These are phyloP conservation scores for Talaromyces liani DNA, from an alignment of 495 filamentous ascomycete genomes.

Conservation along the genomic window DNA sequence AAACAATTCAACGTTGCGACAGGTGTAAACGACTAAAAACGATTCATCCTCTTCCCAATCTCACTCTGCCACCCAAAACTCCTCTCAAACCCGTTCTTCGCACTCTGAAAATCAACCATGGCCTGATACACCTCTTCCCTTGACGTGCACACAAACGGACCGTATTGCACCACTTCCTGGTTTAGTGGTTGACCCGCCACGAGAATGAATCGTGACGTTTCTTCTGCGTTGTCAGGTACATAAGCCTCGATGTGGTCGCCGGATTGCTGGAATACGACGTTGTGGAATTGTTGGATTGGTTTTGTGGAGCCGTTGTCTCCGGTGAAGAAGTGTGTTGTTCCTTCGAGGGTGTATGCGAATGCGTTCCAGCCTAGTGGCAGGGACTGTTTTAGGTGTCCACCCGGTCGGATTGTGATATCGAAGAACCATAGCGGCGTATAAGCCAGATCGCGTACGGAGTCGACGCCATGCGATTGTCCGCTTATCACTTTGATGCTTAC, in stretches of 20 bases:
- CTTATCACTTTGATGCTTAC: conserved; percentile 85
- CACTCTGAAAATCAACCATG: conserved; percentile 77
- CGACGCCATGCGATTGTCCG: conserved; percentile 73
- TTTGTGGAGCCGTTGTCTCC: conserved; percentile 35
- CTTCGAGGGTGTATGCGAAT: conserved; percentile 77
- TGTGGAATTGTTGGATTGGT: conserved; percentile 66
- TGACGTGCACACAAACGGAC: conserved; percentile 81
- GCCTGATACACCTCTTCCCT: conserved; percentile 87
- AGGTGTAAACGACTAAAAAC: background rate
- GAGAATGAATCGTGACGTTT: conserved; percentile 64
- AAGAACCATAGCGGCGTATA: conserved; percentile 95
- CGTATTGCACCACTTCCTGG: conserved; percentile 93
- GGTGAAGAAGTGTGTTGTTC: conserved; percentile 59
- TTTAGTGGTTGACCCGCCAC: conserved; percentile 81
- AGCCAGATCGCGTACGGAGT: conserved; percentile 79
- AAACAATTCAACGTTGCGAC: background rate
- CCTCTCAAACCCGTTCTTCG: conserved; percentile 85
- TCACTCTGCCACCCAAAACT: conserved; percentile 79
- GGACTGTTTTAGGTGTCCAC: conserved; percentile 63
- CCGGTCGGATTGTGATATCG: conserved; percentile 76
- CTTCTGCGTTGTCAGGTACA: conserved; percentile 61
- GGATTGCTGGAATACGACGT: conserved; percentile 77
- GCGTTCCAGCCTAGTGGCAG: conserved; percentile 83
- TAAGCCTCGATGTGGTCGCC: conserved; percentile 67
- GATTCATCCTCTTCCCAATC: conserved; percentile 79